A percentile compares a stretch with the other conserved stretches of the same genome.
phyloP scores from a whole-genome alignment of 2,329 filamentous ascomycete genomes.

The Penicillium glabrum region DNA sequence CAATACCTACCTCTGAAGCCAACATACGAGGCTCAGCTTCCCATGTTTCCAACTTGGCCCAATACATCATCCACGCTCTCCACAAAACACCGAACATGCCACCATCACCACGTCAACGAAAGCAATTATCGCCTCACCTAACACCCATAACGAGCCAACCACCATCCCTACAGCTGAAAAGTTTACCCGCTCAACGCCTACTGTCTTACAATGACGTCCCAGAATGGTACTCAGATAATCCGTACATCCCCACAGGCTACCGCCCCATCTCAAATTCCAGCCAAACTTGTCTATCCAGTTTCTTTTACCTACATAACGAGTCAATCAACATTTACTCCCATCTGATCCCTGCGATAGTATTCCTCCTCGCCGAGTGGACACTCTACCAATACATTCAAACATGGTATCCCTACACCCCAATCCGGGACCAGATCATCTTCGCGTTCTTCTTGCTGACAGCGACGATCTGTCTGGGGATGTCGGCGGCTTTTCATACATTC shows the following conservation, averaged over 20 bases:
- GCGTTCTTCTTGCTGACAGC: slow-evolving; percentile 17
- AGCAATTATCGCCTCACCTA: not conserved
- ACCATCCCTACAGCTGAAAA: not conserved
- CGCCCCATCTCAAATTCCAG: slow-evolving; percentile 25
- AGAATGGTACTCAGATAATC: slow-evolving; percentile 12
- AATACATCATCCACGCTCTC: not conserved
- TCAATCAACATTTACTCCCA: slow-evolving; percentile 26
- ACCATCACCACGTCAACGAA: not conserved
- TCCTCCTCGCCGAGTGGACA: slow-evolving; percentile 16
- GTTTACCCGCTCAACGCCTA: not conserved
- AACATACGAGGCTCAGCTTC: not conserved
- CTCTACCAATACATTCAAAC: slow-evolving; percentile 13
- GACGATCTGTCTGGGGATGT: slow-evolving; percentile 4
- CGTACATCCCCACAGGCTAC: slow-evolving; percentile 28
- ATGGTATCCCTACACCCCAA: slow-evolving; percentile 9
- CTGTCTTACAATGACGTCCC: not conserved
- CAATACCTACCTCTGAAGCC: not conserved
- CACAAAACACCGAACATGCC: not conserved
- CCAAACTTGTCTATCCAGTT: not conserved
- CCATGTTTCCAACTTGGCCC: not conserved
- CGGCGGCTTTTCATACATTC: slow-evolving; percentile 24
- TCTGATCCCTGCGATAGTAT: slow-evolving; percentile 23
- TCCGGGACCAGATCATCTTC: slow-evolving; percentile 19
- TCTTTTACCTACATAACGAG: slow-evolving; percentile 21
- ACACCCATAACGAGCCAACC: not conserved